Conservation (phyloP, 164 flowering plant genomes). For the Liriodendron chinense region DNA sequence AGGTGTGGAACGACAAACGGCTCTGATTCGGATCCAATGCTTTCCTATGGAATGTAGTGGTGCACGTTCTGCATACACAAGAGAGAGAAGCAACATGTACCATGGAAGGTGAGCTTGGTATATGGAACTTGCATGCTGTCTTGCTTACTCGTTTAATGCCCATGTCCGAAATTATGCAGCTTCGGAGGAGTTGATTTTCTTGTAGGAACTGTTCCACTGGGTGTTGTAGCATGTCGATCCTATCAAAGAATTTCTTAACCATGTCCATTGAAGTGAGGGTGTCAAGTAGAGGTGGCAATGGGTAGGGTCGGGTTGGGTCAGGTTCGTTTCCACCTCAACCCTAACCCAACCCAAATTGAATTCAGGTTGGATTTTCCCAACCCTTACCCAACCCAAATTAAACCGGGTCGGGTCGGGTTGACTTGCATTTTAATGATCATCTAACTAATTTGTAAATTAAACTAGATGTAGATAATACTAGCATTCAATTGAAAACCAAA, state of each 20-base stretch:
- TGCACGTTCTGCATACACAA: constrained; percentile 16
- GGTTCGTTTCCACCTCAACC: too few species aligned
- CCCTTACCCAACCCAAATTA: too few species aligned
- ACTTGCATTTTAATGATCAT: too few species aligned
- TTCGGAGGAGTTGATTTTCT: constrained; percentile 25
- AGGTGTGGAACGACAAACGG: constrained; percentile 33
- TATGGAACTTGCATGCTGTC: constrained; percentile 25
- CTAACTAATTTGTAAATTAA: too few species aligned
- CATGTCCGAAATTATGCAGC: constrained; percentile 46
- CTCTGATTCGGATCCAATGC: constrained; percentile 22
- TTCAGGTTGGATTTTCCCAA: too few species aligned
- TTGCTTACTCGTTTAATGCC: constrained; percentile 33
- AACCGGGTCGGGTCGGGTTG: too few species aligned
- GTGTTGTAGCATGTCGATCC: constrained; percentile 24
- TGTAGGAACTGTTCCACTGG: constrained; percentile 30
- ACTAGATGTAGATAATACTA: too few species aligned
- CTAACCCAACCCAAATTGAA: background rate
- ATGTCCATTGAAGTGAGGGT: constrained; percentile 23
- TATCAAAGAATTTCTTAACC: constrained; percentile 28
- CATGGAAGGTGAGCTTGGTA: constrained; percentile 51
- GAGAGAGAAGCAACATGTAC: constrained; percentile 28
- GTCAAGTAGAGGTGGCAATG: constrained; percentile 45
- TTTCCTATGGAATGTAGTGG: constrained; percentile 15
- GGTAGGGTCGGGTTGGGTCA: too few species aligned
- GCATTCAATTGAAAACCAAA: too few species aligned